phyloP scores from a whole-genome alignment of 129 eudicot species.

The Rutidosis leptorrhynchoides region DNA sequence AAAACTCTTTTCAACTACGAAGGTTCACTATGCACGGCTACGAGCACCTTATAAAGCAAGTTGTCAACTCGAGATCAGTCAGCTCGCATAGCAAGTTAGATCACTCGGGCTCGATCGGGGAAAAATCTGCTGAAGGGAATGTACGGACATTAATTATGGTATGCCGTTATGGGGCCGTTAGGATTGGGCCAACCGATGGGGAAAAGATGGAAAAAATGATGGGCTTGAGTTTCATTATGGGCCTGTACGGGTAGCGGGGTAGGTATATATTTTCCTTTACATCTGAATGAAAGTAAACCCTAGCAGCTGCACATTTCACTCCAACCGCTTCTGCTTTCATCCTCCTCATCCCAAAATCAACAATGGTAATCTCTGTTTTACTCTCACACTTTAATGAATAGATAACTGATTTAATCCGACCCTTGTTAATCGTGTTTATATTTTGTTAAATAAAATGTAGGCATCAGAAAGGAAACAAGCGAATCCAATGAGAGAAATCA shows the following conservation, averaged over 20 bases:
- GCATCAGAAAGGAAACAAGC: constrained; percentile 26
- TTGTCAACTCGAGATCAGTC: too few species aligned
- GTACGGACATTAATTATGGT: too few species aligned
- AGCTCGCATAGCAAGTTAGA: too few species aligned
- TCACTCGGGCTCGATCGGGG: too few species aligned
- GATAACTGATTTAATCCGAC: not conserved
- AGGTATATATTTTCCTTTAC: not conserved
- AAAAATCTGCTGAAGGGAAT: too few species aligned
- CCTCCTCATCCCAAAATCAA: not conserved
- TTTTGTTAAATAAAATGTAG: not conserved
- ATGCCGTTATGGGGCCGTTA: not conserved
- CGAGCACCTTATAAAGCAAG: too few species aligned
- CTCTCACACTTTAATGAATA: not conserved
- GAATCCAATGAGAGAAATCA: constrained; percentile 26
- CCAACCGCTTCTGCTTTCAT: not conserved
- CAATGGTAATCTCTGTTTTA: constrained; percentile 1
- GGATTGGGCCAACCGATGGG: not conserved
- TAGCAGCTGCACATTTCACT: not conserved
- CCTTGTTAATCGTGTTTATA: not conserved
- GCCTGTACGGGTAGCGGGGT: not conserved
- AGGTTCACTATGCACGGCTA: too few species aligned
- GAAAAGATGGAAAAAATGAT: too few species aligned
- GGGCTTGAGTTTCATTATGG: not conserved
- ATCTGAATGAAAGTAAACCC: not conserved
- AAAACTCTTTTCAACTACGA: too few species aligned